Conservation (phyloP, 2,329 filamentous ascomycete species). For the Fusarium sp. region DNA sequence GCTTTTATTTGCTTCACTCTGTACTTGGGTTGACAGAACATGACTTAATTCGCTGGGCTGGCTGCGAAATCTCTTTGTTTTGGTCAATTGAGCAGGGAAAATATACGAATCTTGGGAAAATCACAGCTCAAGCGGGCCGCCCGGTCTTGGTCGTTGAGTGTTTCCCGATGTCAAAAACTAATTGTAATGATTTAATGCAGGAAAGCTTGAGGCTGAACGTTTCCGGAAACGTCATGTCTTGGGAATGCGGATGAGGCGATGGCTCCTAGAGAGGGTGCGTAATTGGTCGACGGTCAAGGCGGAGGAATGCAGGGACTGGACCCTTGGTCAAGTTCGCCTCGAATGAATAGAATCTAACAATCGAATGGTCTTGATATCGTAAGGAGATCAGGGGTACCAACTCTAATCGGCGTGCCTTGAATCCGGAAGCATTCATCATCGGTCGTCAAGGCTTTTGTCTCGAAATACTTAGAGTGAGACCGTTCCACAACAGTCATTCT, state of each 20-base stretch:
- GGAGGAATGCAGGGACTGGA: slow-evolving; percentile 3
- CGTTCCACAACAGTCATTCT: too few relatives aligned
- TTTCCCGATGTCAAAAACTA: neutral
- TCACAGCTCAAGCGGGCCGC: too few relatives aligned
- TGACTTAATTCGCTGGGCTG: too few relatives aligned
- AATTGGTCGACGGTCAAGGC: neutral
- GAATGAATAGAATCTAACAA: neutral
- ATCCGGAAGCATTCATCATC: neutral
- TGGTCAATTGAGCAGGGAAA: too few relatives aligned
- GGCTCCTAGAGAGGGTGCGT: neutral
- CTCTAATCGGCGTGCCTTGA: neutral
- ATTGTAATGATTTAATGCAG: neutral
- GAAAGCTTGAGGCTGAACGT: neutral
- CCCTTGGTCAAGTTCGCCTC: neutral
- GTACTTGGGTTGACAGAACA: too few relatives aligned
- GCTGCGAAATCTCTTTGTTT: too few relatives aligned
- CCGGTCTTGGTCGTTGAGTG: too few relatives aligned
- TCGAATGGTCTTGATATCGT: neutral
- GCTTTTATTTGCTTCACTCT: neutral
- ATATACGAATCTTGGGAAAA: too few relatives aligned
- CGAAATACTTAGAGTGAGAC: too few relatives aligned
- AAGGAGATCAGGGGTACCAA: neutral
- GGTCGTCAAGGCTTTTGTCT: too few relatives aligned
- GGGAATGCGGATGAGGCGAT: slow-evolving; percentile 6
- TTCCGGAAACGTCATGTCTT: neutral